These are phyloP conservation scores for Rhizodiscina lignyota DNA, from an alignment of 495 filamentous ascomycete genomes.

Conservation along the genomic window DNA sequence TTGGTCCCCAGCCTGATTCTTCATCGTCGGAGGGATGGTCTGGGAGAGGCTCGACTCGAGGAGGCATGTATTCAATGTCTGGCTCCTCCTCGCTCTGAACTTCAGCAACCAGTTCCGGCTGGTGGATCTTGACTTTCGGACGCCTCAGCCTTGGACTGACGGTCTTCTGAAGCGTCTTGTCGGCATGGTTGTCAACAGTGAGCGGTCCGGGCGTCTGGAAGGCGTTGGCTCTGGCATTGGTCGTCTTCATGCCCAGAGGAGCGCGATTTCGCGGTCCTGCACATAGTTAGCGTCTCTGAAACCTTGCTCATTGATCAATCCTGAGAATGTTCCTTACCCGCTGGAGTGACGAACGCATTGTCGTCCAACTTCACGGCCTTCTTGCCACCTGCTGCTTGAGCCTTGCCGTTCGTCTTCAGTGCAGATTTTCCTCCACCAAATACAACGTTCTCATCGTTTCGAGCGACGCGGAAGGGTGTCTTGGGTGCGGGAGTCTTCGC, in stretches of 20 bases:
- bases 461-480: conserved; percentile 65
- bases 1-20: conserved; percentile 48
- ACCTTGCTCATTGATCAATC: background rate
- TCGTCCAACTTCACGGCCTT: conserved; percentile 35
- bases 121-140: conserved; percentile 27
- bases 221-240: conserved; percentile 65
- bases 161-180: conserved; percentile 30
- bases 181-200: conserved; percentile 26
- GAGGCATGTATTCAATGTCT: conserved; percentile 65
- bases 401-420: conserved; percentile 42
- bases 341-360: conserved; percentile 64
- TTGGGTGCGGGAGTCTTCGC: conserved; percentile 75
- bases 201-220: conserved; percentile 44
- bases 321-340: conserved; percentile 35
- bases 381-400: conserved; percentile 41
- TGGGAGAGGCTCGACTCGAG: conserved; percentile 31
- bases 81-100: conserved; percentile 45
- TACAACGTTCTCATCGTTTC: conserved; percentile 77
- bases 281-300: too few species aligned
- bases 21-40: conserved; percentile 67
- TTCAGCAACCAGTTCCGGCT: conserved; percentile 27
- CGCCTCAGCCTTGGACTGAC: conserved; percentile 33
- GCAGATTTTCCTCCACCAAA: conserved; percentile 45
- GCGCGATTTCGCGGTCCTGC: conserved; percentile 57
- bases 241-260: conserved; percentile 82